A percentile compares a stretch with the other conserved stretches of the same genome.
phyloP scores from a whole-genome alignment of 148 eudicot genomes.

The Rhododendron williamsianum region DNA sequence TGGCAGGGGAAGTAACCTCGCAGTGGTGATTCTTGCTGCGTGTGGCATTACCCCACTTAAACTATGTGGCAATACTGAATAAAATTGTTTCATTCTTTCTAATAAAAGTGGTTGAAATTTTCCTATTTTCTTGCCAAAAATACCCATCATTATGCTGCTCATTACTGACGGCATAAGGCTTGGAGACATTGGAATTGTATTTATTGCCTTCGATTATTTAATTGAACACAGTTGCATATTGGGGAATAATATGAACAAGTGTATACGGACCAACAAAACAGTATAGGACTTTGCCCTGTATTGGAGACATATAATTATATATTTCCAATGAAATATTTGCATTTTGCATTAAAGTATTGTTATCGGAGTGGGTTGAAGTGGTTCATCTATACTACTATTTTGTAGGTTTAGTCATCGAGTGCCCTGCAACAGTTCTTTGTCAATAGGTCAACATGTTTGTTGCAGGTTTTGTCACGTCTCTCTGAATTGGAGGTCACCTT shows the following conservation, averaged over 20 bases:
- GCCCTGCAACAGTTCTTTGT: not conserved
- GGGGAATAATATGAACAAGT: not conserved
- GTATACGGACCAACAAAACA: not conserved
- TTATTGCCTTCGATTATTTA: not conserved
- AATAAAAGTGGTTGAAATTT: not conserved
- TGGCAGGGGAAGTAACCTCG: not conserved
- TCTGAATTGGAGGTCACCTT: constrained; percentile 91
- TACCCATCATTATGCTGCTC: not conserved
- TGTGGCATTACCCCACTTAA: not conserved
- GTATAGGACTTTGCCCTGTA: not conserved
- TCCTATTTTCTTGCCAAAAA: not conserved
- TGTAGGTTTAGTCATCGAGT: not conserved
- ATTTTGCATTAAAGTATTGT: not conserved
- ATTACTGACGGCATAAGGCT: not conserved
- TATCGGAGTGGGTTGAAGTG: not conserved
- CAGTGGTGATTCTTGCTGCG: not conserved
- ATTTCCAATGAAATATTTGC: not conserved
- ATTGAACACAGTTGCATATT: not conserved
- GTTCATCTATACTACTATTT: not conserved
- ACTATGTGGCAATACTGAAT: not conserved
- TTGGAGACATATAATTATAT: not conserved
- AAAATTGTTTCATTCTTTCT: not conserved
- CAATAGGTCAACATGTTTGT: constrained; percentile 10
- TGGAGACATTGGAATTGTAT: not conserved
- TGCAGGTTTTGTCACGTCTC: constrained; percentile 88